Conservation (phyloP, 2,329 filamentous ascomycete genomes). For the Seiridium cupressi region DNA sequence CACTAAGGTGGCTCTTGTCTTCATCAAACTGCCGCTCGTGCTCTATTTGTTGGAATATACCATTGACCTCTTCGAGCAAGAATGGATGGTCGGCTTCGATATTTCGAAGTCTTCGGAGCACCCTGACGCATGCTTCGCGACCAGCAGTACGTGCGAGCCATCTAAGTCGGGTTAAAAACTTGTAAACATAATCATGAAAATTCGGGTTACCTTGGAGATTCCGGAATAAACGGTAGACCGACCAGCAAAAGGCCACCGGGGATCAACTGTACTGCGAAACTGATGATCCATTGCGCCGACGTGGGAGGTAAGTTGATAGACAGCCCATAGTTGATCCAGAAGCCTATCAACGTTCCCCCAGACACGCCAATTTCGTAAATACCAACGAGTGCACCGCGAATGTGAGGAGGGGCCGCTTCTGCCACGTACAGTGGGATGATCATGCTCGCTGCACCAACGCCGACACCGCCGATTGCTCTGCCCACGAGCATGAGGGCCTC, state of each 20-base stretch:
- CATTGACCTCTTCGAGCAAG: neutral
- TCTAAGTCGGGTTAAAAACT: neutral
- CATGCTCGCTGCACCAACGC: conserved; percentile 17
- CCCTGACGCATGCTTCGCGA: neutral
- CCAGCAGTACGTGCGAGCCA: neutral
- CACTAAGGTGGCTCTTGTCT: neutral
- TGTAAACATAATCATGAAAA: too few relatives aligned
- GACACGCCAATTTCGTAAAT: conserved; percentile 37
- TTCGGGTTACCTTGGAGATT: neutral
- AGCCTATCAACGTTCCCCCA: conserved; percentile 15
- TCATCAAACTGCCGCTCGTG: neutral
- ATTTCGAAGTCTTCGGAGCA: neutral
- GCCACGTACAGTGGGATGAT: conserved; percentile 24
- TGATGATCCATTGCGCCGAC: conserved; percentile 25
- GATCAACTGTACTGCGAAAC: conserved; percentile 21
- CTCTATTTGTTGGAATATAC: neutral
- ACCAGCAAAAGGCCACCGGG: conserved; percentile 25
- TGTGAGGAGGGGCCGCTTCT: conserved; percentile 21
- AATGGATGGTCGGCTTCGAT: neutral
- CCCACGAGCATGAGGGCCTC: conserved; percentile 25
- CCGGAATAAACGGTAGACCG: neutral
- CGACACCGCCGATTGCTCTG: conserved; percentile 17
- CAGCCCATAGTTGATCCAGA: conserved; percentile 34
- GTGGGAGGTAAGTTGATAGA: conserved; percentile 21
- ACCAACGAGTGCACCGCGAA: conserved; percentile 31